phyloP scores from a whole-genome alignment of 2,329 filamentous ascomycete species.

The Venturia asperata region DNA sequence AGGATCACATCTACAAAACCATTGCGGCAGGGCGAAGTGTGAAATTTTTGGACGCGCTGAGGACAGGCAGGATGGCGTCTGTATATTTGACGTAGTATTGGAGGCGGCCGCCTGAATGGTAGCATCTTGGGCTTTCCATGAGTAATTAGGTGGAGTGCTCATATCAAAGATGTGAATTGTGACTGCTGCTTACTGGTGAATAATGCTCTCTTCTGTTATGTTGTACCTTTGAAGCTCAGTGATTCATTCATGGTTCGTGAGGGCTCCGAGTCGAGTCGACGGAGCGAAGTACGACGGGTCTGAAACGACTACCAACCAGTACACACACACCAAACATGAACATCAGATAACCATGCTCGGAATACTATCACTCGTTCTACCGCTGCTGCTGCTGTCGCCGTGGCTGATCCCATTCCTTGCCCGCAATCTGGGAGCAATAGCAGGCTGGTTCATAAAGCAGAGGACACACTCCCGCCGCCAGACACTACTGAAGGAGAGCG shows the following conservation, averaged over 20 bases:
- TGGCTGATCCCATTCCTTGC: slow-evolving; percentile 15
- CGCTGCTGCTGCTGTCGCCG: slow-evolving; percentile 11
- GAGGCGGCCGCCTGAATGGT: neutral
- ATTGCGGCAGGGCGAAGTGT: neutral
- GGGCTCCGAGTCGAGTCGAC: neutral
- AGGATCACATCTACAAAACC: slow-evolving; percentile 13
- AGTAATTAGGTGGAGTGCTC: neutral
- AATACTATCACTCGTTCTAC: neutral
- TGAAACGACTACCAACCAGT: neutral
- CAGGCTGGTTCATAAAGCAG: slow-evolving; percentile 25
- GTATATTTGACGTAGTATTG: neutral
- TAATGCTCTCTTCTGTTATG: neutral
- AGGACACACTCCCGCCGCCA: slow-evolving; percentile 29
- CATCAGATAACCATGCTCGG: slow-evolving; percentile 6
- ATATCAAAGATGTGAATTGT: neutral
- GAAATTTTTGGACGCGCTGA: slow-evolving; percentile 4
- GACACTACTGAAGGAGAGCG: slow-evolving; percentile 3
- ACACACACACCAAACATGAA: neutral
- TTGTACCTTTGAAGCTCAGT: neutral
- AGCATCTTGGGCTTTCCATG: neutral
- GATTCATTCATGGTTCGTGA: neutral
- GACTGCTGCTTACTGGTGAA: neutral
- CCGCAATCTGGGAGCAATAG: slow-evolving; percentile 23
- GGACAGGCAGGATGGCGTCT: neutral
- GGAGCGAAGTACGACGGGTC: neutral